Conservation (phyloP, 176 grass and related monocot genomes). For the Eleusine coracana region DNA sequence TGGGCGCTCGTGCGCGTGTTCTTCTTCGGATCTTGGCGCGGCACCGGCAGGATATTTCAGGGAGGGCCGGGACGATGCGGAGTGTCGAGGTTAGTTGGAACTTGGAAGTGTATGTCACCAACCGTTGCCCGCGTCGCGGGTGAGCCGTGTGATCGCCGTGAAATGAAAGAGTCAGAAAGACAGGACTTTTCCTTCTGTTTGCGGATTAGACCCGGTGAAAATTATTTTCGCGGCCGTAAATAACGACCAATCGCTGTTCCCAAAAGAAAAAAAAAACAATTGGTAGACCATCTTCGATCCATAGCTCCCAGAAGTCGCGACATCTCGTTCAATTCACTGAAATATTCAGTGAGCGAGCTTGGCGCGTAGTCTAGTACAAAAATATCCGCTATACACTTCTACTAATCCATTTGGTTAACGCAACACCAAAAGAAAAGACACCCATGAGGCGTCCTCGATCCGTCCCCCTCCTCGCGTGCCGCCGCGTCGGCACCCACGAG, state of each 20-base stretch:
- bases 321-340: no score
- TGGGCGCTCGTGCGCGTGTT: neutral
- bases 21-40: constrained; percentile 30
- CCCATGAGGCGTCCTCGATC: neutral
- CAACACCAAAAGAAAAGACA: neutral
- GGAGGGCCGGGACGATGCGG: neutral
- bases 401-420: neutral
- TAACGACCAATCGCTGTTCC: no score
- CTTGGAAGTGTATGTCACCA: neutral
- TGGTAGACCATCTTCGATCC: neutral
- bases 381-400: neutral
- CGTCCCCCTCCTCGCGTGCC: neutral
- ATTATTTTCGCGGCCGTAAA: neutral
- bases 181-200: neutral
- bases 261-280: no score
- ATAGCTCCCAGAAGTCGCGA: neutral
- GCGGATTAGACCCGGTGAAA: neutral
- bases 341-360: no score
- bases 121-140: neutral
- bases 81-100: neutral
- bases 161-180: neutral
- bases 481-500: constrained; percentile 27
- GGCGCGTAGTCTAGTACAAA: no score
- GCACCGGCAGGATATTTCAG: constrained; percentile 34
- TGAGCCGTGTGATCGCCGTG: constrained; percentile 12